Evolutionary conservation across 2,329 filamentous ascomycete genomes (phyloP).

Genomic region (Colletotrichum spinosum): DNA sequence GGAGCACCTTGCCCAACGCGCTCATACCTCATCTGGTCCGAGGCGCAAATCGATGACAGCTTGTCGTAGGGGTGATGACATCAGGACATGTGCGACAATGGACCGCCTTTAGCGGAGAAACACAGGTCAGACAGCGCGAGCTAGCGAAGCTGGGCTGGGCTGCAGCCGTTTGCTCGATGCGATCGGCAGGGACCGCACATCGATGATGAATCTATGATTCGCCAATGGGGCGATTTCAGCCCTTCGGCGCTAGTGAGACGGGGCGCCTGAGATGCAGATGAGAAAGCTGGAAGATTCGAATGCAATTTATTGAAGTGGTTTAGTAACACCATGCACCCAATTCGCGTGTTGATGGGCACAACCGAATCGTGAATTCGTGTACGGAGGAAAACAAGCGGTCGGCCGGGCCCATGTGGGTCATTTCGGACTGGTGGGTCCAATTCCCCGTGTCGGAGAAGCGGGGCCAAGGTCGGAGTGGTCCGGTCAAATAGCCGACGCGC

Average conservation of each 20-base stretch:
- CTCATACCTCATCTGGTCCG: conserved; percentile 7
- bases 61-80: conserved; percentile 34
- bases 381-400: too few relatives aligned
- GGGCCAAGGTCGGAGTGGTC: background rate
- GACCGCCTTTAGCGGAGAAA: conserved; percentile 4
- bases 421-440: too few relatives aligned
- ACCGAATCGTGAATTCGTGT: too few relatives aligned
- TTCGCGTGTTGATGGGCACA: too few relatives aligned
- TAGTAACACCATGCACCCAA: too few relatives aligned
- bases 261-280: background rate
- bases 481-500: conserved; percentile 14
- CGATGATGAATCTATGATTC: conserved; percentile 32
- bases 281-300: too few relatives aligned
- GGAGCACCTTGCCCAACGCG: background rate
- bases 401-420: too few relatives aligned
- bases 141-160: too few relatives aligned
- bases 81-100: conserved; percentile 22
- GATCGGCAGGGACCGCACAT: conserved; percentile 34
- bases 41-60: conserved; percentile 37
- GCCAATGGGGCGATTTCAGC: conserved; percentile 20
- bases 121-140: too few relatives aligned
- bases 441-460: too few relatives aligned
- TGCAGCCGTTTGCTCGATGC: background rate
- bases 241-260: background rate
- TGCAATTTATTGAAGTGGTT: too few relatives aligned